Evolutionary conservation across 1,139 yeast genomes (phyloP).

Genomic region (Candida dubliniensis): DNA sequence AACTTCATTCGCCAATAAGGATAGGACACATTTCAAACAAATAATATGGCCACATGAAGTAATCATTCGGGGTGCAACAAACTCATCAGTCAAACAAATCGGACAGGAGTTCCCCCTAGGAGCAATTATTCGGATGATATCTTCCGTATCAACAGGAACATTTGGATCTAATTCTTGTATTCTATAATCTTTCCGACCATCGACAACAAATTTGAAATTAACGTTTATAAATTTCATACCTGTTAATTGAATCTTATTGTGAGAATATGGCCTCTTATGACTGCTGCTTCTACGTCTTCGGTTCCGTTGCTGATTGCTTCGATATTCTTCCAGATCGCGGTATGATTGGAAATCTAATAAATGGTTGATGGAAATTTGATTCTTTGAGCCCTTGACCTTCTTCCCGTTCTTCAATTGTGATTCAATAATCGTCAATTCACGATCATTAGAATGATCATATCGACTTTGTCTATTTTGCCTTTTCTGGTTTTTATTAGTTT

Average conservation of each 20-base stretch:
- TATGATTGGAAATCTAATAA: conserved; percentile 61
- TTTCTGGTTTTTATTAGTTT: neutral
- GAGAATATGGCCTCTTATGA: conserved; percentile 7
- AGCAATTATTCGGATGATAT: conserved; percentile 69
- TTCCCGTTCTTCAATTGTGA: conserved; percentile 18
- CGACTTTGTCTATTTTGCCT: neutral
- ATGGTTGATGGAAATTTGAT: conserved; percentile 63
- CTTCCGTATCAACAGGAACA: conserved; percentile 59
- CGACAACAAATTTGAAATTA: conserved; percentile 80
- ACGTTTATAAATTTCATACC: conserved; percentile 83
- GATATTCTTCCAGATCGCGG: conserved; percentile 49
- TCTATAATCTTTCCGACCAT: conserved; percentile 50
- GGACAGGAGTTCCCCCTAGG: conserved; percentile 85
- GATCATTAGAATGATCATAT: conserved; percentile 6
- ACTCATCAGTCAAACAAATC: conserved; percentile 80
- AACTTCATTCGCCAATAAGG: conserved; percentile 64
- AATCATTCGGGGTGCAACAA: conserved; percentile 92
- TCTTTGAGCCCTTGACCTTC: conserved; percentile 30
- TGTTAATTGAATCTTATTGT: conserved; percentile 40
- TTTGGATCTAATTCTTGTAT: conserved; percentile 73
- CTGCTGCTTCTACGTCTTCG: conserved; percentile 18
- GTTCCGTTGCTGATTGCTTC: conserved; percentile 17
- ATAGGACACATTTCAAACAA: conserved; percentile 77
- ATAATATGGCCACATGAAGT: conserved; percentile 87
- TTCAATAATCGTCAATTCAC: conserved; percentile 11